These are phyloP conservation scores for Naganishia vishniacii DNA, from an alignment of 768 basidiomycete genomes.

Conservation along the genomic window DNA sequence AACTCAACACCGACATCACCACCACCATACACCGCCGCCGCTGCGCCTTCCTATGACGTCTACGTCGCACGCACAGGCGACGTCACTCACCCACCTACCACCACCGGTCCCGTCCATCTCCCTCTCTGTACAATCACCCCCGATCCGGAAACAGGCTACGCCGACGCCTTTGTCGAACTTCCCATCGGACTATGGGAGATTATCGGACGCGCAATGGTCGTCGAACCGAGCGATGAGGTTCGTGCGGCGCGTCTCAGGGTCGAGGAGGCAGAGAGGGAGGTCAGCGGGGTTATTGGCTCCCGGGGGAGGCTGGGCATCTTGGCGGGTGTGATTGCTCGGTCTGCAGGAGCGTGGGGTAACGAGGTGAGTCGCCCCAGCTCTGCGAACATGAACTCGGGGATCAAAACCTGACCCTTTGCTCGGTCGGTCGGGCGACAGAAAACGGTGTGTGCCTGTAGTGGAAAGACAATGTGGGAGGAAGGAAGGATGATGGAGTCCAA, in stretches of 20 bases:
- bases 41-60: slow-evolving; percentile 35
- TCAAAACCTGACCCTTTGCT: too few species aligned
- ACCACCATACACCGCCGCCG: not conserved
- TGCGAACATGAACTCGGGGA: too few species aligned
- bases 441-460: slow-evolving; percentile 48
- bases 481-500: slow-evolving; percentile 46
- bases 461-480: slow-evolving; percentile 49
- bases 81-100: slow-evolving; percentile 39
- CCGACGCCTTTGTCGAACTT: slow-evolving; percentile 45
- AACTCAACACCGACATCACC: not conserved
- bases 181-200: slow-evolving; percentile 46
- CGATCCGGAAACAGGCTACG: slow-evolving; percentile 44
- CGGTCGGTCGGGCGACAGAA: too few species aligned
- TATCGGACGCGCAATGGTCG: slow-evolving; percentile 45
- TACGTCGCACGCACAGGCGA: slow-evolving; percentile 45
- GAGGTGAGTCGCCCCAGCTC: slow-evolving; percentile 29
- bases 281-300: slow-evolving; percentile 11
- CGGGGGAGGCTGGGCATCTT: slow-evolving; percentile 36
- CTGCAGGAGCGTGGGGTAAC: slow-evolving; percentile 47
- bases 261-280: slow-evolving; percentile 6
- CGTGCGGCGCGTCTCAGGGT: not conserved
- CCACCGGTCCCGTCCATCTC: slow-evolving; percentile 37
- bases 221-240: slow-evolving; percentile 31
- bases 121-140: slow-evolving; percentile 34
- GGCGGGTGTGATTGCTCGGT: slow-evolving; percentile 47